These are phyloP conservation scores for Orbilia javanica DNA, from an alignment of 2,329 filamentous ascomycete species.

Conservation along the genomic window DNA sequence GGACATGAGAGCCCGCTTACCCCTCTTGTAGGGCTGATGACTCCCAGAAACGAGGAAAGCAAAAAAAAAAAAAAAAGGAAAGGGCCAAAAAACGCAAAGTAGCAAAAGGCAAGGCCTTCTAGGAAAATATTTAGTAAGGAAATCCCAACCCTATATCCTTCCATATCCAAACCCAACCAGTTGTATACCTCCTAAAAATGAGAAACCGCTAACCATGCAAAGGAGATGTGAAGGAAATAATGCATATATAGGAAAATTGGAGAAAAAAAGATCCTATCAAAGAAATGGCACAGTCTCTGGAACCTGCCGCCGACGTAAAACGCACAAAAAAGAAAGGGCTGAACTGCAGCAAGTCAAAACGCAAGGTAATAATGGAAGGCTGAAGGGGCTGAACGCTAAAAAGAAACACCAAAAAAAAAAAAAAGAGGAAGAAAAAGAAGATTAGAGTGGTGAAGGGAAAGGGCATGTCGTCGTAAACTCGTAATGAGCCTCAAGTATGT, in stretches of 20 bases:
- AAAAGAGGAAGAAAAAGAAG: neutral
- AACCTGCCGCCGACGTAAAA: constrained; percentile 13
- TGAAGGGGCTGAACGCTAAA: constrained; percentile 12
- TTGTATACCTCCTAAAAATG: constrained; percentile 24
- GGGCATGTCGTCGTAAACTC: constrained; percentile 14
- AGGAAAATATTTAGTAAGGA: constrained; percentile 6
- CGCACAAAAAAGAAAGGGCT: neutral
- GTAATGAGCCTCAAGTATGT: constrained; percentile 24
- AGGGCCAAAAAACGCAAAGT: constrained; percentile 1
- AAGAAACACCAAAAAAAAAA: neutral
- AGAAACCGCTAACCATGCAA: constrained; percentile 13
- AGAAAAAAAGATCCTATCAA: neutral
- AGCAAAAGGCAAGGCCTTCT: constrained; percentile 9
- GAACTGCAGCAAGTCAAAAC: neutral
- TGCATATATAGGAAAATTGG: neutral
- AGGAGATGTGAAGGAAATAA: constrained; percentile 11
- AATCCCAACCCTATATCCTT: constrained; percentile 22
- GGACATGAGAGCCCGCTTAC: neutral
- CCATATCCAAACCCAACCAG: constrained; percentile 26
- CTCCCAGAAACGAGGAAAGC: neutral
- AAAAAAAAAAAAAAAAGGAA: too few relatives aligned
- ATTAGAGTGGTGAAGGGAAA: neutral
- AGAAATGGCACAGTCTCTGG: constrained; percentile 15
- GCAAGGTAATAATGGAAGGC: neutral
- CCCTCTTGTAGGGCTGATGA: constrained; percentile 1